A percentile compares a stretch with the other conserved stretches of the same genome.
These are phyloP conservation scores for Spergularia azorica DNA, from an alignment of 179 eudicot species.

Conservation along the genomic window DNA sequence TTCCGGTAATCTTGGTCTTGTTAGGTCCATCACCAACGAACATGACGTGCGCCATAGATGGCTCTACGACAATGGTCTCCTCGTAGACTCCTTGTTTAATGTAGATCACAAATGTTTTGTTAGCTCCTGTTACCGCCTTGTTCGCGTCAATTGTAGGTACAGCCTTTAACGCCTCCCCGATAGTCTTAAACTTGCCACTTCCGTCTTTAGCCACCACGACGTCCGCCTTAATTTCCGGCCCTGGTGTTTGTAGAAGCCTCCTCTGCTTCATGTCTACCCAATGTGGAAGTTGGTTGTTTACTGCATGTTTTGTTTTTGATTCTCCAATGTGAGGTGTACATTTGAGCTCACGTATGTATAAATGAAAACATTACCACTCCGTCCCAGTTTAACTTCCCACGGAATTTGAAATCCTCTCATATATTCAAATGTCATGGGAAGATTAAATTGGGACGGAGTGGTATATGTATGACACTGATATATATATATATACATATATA, in stretches of 20 bases:
- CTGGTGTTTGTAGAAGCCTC: slow-evolving; percentile 26
- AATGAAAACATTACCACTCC: no score
- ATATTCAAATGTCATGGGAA: no score
- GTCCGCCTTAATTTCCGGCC: slow-evolving; percentile 41
- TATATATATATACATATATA: no score
- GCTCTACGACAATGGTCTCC: slow-evolving; percentile 40
- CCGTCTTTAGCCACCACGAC: slow-evolving; percentile 57
- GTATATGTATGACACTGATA: no score
- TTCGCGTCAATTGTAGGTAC: slow-evolving; percentile 25
- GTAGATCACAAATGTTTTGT: slow-evolving; percentile 40
- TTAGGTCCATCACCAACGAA: slow-evolving; percentile 57
- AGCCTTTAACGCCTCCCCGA: slow-evolving; percentile 42
- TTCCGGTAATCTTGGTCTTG: slow-evolving; percentile 53
- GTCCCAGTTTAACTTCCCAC: no score
- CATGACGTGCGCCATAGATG: slow-evolving; percentile 28
- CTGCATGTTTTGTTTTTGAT: slow-evolving; percentile 3
- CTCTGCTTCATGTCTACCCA: slow-evolving; percentile 27
- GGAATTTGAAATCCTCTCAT: no score
- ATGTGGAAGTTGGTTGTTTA: slow-evolving; percentile 25
- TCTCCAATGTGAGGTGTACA: not conserved
- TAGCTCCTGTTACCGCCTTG: not conserved
- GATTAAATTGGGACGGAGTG: no score
- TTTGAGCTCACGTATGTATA: not conserved
- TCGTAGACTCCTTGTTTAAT: slow-evolving; percentile 53
- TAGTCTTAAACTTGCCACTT: slow-evolving; percentile 46